Percentiles rank a stretch among this genome's conserved stretches.
phyloP scores from a whole-genome alignment of 805 yeast genomes.

The Suhomyces pyralidae region DNA sequence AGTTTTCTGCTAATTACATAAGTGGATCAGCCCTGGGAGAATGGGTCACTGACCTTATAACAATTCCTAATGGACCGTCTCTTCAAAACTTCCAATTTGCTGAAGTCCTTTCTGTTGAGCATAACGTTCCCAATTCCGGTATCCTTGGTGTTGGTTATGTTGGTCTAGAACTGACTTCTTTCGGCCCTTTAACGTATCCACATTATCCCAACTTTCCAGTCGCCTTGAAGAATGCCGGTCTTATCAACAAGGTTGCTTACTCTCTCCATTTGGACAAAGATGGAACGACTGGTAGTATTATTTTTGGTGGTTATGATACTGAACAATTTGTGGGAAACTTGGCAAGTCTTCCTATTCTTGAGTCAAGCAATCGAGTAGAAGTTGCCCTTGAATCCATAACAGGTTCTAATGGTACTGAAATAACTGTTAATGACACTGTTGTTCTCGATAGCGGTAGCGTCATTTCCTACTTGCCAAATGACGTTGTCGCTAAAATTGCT shows the following conservation, averaged over 20 bases:
- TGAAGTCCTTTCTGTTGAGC: background rate
- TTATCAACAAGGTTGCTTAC: slow-evolving; percentile 20
- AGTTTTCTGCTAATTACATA: slow-evolving; percentile 4
- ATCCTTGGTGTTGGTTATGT: slow-evolving; percentile 8
- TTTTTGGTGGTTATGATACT: slow-evolving; percentile 32
- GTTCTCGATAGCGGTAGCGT: slow-evolving; percentile 9
- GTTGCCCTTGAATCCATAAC: background rate
- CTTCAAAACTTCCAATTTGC: slow-evolving; percentile 9
- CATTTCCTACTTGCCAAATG: slow-evolving; percentile 6
- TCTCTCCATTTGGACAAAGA: slow-evolving; percentile 22
- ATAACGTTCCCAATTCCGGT: slow-evolving; percentile 2
- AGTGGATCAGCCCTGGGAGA: background rate
- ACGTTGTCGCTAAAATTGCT: background rate
- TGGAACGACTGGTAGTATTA: slow-evolving; percentile 19
- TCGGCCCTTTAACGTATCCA: background rate
- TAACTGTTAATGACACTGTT: background rate
- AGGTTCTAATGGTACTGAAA: background rate
- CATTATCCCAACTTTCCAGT: slow-evolving; percentile 14
- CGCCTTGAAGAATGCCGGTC: slow-evolving; percentile 24
- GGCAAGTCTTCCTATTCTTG: slow-evolving; percentile 7
- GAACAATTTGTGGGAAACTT: slow-evolving; percentile 18
- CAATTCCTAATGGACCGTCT: slow-evolving; percentile 5
- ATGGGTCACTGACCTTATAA: slow-evolving; percentile 6
- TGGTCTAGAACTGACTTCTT: background rate
- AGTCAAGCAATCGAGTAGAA: background rate